Evolutionary conservation across 2,329 filamentous ascomycete genomes (phyloP), one percentile per base, ranked within the genome.

Genomic region (Ophiosphaerella narmari): DNA sequence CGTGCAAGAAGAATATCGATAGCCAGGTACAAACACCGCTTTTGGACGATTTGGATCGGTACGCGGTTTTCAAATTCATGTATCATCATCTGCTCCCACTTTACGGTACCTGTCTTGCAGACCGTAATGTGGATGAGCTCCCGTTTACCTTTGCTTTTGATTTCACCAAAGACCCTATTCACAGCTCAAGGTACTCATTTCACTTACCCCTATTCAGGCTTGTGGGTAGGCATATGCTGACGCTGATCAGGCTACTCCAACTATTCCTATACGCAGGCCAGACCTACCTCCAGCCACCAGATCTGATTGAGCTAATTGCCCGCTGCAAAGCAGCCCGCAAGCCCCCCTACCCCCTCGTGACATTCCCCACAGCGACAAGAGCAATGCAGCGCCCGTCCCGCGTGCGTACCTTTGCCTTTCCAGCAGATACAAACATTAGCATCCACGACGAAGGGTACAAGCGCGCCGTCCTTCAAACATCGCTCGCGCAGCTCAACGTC

Each of bases 51-150:
- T 18, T 67, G 16, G 62, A 69, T 18, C 51, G 52, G 26, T 49
- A 55, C 29, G 49, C 58, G 4, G 46, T 63, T 7, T 63, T 62
- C 40, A 32, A 48, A 26, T 68, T 68, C 46, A 40, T 65, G 41
- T 68, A 67, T 29, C 54, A 64, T 6, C 61, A 67, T 39, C 29
- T 69, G 8, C 43, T 65, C 3, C 64, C 64, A 8, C 39, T 59
- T 0, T 52, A 66, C 21, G 43, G 50, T 16, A 18, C 39, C 8
- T 53, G 39, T 18, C 33, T 66, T 14, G 55, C 55, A 8, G 60
- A 67, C 18, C 51, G 48, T 12, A 16, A 43, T 33, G 54, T 52
- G 1, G 47, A 48, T 9, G 48, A 53, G 31, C 54, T 63, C 4
- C 57, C 57, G 12, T 48, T 65, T 18, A 66, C 65, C 2, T 65